phyloP scores from a whole-genome alignment of 2,329 filamentous ascomycete species.

The Aspergillus sp. region DNA sequence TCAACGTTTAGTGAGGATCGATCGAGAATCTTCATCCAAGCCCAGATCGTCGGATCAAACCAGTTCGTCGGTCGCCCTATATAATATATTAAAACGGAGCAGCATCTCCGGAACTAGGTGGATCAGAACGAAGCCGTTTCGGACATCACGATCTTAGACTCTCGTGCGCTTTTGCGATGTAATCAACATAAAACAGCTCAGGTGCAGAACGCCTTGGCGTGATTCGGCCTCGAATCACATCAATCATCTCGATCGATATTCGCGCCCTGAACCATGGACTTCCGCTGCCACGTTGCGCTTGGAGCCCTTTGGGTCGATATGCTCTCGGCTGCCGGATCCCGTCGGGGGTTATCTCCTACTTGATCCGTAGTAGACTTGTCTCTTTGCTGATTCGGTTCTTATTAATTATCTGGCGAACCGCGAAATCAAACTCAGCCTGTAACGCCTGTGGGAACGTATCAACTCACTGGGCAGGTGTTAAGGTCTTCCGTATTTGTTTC shows the following conservation, averaged over 20 bases:
- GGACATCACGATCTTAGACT: neutral
- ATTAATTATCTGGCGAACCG: neutral
- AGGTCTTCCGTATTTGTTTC: no score
- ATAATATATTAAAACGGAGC: neutral
- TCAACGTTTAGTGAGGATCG: neutral
- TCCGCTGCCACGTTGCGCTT: neutral
- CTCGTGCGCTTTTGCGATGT: neutral
- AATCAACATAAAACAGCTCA: conserved; percentile 9
- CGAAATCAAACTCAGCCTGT: neutral
- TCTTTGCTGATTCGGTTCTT: neutral
- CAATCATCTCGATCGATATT: neutral
- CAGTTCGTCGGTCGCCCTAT: conserved; percentile 2
- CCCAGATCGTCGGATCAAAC: conserved; percentile 7
- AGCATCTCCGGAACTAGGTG: neutral
- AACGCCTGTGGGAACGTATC: neutral
- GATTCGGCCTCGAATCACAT: neutral
- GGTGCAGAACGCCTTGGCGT: neutral
- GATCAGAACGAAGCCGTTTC: neutral
- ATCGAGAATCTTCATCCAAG: conserved; percentile 1
- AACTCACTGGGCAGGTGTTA: no score
- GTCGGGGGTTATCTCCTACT: neutral
- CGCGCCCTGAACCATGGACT: neutral
- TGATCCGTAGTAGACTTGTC: neutral
- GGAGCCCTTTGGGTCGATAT: neutral
- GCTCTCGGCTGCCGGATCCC: neutral